Conservation (phyloP, 805 yeast genomes). For the Starmera caribaea region DNA sequence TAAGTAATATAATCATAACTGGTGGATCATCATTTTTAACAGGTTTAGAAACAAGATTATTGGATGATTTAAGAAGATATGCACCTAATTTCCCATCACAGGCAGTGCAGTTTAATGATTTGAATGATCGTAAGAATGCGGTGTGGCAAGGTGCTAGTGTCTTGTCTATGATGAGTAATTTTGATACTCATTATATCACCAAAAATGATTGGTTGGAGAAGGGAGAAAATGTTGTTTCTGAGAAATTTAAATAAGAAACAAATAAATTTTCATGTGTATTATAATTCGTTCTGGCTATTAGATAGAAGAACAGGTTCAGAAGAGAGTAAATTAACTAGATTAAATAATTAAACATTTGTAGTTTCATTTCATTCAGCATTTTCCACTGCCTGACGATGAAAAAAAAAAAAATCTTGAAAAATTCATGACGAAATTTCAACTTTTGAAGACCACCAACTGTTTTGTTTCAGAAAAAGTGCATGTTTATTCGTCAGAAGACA, state of each 20-base stretch:
- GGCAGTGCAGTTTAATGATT: slow-evolving; percentile 54
- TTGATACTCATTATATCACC: slow-evolving; percentile 73
- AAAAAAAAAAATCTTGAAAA: too few species aligned
- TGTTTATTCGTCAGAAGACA: too few species aligned
- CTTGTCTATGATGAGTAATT: slow-evolving; percentile 66
- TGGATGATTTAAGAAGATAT: slow-evolving; percentile 47
- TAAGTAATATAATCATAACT: slow-evolving; percentile 64
- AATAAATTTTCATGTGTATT: too few species aligned
- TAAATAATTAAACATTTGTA: too few species aligned
- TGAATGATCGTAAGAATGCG: slow-evolving; percentile 55
- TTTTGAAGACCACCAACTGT: too few species aligned
- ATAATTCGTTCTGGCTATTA: too few species aligned
- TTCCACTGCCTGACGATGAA: too few species aligned
- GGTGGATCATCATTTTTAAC: slow-evolving; percentile 69
- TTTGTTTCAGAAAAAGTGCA: too few species aligned
- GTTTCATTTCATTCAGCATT: too few species aligned
- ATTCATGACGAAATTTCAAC: too few species aligned
- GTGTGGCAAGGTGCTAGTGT: slow-evolving; percentile 81
- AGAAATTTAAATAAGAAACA: slow-evolving; percentile 35
- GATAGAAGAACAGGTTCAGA: too few species aligned
- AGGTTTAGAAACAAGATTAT: slow-evolving; percentile 57
- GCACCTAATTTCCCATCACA: slow-evolving; percentile 55
- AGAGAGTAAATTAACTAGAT: too few species aligned
- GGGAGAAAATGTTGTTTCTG: slow-evolving; percentile 41
- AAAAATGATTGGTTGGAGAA: slow-evolving; percentile 63